Conservation (phyloP, 495 filamentous ascomycete genomes). For the Copromyces sp. region DNA sequence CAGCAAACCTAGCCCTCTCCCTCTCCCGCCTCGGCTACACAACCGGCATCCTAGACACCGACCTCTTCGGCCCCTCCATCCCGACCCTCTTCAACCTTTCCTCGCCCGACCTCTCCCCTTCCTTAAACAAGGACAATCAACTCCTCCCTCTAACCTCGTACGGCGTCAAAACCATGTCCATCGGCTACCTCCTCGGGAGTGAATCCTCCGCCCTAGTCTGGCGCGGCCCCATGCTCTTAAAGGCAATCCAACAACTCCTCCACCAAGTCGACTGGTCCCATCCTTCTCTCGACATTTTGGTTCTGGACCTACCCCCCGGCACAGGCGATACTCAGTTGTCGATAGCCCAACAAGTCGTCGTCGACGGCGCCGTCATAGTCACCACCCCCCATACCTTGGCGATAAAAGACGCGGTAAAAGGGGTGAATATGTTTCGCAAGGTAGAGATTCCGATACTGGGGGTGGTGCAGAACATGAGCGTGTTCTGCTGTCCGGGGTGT, state of each 20-base stretch:
- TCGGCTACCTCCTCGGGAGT: constrained; percentile 83
- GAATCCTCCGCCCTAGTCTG: constrained; percentile 73
- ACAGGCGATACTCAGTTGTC: constrained; percentile 92
- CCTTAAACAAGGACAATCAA: constrained; percentile 59
- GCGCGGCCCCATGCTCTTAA: constrained; percentile 96
- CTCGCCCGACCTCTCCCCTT: constrained; percentile 49
- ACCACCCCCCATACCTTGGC: constrained; percentile 90
- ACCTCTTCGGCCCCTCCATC: constrained; percentile 94
- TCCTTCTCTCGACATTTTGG: constrained; percentile 56
- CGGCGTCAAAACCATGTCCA: constrained; percentile 94
- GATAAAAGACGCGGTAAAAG: constrained; percentile 78
- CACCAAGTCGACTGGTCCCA: constrained; percentile 88
- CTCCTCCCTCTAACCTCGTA: constrained; percentile 88
- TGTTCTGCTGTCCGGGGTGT: constrained; percentile 76
- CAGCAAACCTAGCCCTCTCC: constrained; percentile 78
- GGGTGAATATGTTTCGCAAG: constrained; percentile 84
- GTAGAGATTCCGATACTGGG: constrained; percentile 68
- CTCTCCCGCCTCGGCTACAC: constrained; percentile 71
- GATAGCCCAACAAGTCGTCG: constrained; percentile 78
- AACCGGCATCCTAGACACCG: constrained; percentile 83
- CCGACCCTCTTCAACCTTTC: constrained; percentile 74
- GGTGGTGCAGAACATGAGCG: constrained; percentile 94
- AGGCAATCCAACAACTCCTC: constrained; percentile 89
- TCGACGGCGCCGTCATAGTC: constrained; percentile 79
- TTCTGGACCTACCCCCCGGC: constrained; percentile 86